Conservation (phyloP, 805 yeast species). For the Candida sithepensis region DNA sequence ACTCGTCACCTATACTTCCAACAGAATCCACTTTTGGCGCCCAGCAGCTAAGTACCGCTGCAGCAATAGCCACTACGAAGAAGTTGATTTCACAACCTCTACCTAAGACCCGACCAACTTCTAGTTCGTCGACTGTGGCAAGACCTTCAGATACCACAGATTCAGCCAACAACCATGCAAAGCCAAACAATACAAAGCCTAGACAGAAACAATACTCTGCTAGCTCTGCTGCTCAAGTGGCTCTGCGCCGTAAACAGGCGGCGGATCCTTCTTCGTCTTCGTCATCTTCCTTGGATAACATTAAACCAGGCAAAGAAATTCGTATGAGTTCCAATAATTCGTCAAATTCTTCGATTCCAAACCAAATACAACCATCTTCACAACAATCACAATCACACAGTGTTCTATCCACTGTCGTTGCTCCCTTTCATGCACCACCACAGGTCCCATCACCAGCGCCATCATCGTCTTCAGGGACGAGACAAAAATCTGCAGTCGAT, state of each 20-base stretch:
- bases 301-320: neutral
- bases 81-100: constrained; percentile 13
- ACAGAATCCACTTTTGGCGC: constrained; percentile 6
- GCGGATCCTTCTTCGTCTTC: neutral
- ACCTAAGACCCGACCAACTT: constrained; percentile 7
- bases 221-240: constrained; percentile 5
- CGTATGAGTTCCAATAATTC: neutral
- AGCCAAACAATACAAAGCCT: neutral
- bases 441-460: neutral
- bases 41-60: constrained; percentile 17
- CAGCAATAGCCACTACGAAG: constrained; percentile 21
- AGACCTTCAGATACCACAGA: no score
- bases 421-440: neutral
- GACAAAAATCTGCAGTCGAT: constrained; percentile 27
- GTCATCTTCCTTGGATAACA: neutral
- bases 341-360: neutral
- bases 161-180: no score
- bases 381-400: neutral
- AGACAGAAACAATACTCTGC: neutral
- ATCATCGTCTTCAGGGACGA: no score
- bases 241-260: neutral
- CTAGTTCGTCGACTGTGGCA: constrained; percentile 2
- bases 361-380: neutral
- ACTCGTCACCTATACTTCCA: constrained; percentile 18
- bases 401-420: neutral